These are phyloP conservation scores for Ephemerocybe angulata DNA, from an alignment of 768 basidiomycete genomes.

Conservation along the genomic window DNA sequence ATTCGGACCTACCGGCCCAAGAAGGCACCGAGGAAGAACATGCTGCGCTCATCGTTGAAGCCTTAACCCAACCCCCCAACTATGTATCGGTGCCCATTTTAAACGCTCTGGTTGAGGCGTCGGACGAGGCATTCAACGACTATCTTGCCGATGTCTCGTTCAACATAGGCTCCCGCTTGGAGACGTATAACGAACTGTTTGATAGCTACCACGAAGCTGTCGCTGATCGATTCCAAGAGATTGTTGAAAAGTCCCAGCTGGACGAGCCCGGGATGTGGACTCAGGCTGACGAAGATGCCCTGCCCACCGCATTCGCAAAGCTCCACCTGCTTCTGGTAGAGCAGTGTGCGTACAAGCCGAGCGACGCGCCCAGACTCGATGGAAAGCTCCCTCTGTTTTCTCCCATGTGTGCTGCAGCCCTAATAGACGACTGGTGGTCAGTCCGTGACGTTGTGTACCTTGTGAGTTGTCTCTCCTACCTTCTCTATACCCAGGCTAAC, in stretches of 20 bases:
- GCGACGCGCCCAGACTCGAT: not conserved
- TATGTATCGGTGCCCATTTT: not conserved
- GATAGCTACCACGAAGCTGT: not conserved
- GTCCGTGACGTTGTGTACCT: not conserved
- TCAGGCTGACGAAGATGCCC: not conserved
- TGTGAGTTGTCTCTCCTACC: not conserved
- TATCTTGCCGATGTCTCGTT: not conserved
- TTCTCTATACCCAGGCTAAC: not conserved
- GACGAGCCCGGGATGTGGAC: not conserved
- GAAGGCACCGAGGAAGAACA: too few relatives aligned
- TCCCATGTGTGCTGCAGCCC: not conserved
- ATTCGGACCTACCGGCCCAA: not conserved
- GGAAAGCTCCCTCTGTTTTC: not conserved
- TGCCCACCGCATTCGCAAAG: not conserved
- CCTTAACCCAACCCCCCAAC: too few relatives aligned
- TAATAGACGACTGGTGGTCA: not conserved
- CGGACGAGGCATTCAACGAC: not conserved
- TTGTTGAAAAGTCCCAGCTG: not conserved
- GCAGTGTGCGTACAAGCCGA: not conserved
- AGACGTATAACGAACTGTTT: not conserved
- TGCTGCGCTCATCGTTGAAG: too few relatives aligned
- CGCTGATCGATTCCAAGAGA: not conserved
- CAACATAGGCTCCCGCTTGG: not conserved
- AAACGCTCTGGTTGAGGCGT: not conserved
- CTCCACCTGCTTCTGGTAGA: not conserved